Base-by-base conservation (phyloP, 2,329 filamentous ascomycete species). In the Botrytis fragariae region DNA sequence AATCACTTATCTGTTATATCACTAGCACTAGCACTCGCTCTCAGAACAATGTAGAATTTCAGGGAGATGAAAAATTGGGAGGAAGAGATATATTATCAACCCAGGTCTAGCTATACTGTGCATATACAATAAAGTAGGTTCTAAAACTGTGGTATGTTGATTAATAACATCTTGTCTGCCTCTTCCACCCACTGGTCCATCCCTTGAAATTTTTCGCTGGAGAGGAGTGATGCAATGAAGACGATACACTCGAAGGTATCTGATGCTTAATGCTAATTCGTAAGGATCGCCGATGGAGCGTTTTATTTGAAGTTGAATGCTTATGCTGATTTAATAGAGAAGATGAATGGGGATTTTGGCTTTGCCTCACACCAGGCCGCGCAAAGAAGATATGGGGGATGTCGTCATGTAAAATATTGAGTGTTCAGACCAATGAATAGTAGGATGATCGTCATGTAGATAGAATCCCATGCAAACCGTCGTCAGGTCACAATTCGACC, bases 151-250 rank as follows among this genome's bases (percentile, higher is more conserved):
- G 65, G n/a, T 20, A 42, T 18, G 12, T 69, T 69, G 65, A 69
- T 57, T 69, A 69, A 69, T 51, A 57, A 57, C 25, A 42, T 69
- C 48, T 69, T 57, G 48, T 42, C 65, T 69, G 48, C 37, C 48
- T 59, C 63, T 69, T 48, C 51, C 62, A 44, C 64, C 62, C 51
- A 22, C 48, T 32, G 29, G 20, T 72, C 51, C 45, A 57, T 48
- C 63, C 71, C 57, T 51, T 37, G 51, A 59, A 35, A 48, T 60
- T 39, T 51, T 72, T 42, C 60, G 35, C 37, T 44, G 45, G 71
- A 72, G 71, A 42, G 71, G 71, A 72, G 63, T 72, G 57, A 69
- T 69, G 71, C 62, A 60, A 54, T 37, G 20, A 60, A 72, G 61
- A 54, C 37, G 68, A 72, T 48, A 29, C 32, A 67, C 45, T 39